These are phyloP conservation scores for Ceratobasidium papillatum DNA, from an alignment of 1,284 basidiomycete genomes.

Conservation along the genomic window DNA sequence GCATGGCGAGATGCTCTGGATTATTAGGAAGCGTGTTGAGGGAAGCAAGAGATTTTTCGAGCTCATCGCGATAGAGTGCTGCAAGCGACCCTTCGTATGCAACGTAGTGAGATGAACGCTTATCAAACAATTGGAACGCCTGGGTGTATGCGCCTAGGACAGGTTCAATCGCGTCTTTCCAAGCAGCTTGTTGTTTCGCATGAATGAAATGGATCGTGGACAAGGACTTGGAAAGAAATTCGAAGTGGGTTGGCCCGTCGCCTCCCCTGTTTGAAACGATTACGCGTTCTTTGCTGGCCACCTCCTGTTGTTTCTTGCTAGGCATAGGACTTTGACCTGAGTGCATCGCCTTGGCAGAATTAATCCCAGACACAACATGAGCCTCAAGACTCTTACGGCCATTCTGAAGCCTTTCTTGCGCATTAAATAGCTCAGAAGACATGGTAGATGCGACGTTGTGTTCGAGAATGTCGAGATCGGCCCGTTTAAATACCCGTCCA, in stretches of 20 bases:
- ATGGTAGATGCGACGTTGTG: constrained; percentile 61
- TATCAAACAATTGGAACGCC: constrained; percentile 53
- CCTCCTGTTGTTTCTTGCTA: neutral
- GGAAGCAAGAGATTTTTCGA: neutral
- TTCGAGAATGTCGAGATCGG: constrained; percentile 68
- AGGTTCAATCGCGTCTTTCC: constrained; percentile 52
- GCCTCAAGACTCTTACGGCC: neutral
- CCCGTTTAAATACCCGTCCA: constrained; percentile 68
- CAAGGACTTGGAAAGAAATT: neutral
- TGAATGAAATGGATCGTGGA: neutral
- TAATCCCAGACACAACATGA: neutral
- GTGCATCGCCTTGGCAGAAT: neutral
- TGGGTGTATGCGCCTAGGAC: constrained; percentile 55
- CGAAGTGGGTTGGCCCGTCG: neutral
- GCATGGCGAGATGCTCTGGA: constrained; percentile 60
- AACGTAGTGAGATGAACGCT: constrained; percentile 57
- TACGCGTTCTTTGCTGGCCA: neutral
- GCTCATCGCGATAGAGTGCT: constrained; percentile 60
- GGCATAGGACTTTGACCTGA: neutral
- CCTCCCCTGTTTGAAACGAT: neutral
- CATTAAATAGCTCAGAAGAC: constrained; percentile 5
- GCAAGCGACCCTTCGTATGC: constrained; percentile 65
- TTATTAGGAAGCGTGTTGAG: constrained; percentile 53
- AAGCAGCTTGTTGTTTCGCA: constrained; percentile 46
- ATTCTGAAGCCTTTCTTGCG: neutral